Conservation (phyloP, 1,284 basidiomycete genomes). For the Cutaneotrichosporon curvatum region DNA sequence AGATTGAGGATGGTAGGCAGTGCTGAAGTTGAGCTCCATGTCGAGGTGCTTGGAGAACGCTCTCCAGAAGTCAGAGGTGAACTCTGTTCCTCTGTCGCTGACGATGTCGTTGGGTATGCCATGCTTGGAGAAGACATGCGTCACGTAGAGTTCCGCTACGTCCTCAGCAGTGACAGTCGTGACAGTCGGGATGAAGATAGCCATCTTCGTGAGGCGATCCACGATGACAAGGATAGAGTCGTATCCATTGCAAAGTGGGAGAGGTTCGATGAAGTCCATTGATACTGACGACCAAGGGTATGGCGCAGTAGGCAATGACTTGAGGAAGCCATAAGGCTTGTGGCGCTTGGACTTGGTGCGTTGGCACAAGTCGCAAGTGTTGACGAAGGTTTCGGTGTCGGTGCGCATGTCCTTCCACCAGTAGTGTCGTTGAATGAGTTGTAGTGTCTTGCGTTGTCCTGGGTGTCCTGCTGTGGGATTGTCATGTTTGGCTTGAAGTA, state of each 20-base stretch:
- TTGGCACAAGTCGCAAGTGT: conserved; percentile 46
- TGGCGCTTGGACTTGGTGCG: conserved; percentile 42
- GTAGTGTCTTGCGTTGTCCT: conserved; percentile 44
- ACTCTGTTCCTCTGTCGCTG: neutral
- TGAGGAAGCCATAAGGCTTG: conserved; percentile 39
- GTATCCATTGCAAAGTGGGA: conserved; percentile 32
- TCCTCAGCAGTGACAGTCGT: neutral
- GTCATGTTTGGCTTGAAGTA: conserved; percentile 29
- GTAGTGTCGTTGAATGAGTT: conserved; percentile 25
- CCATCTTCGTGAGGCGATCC: conserved; percentile 47
- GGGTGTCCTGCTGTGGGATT: conserved; percentile 44
- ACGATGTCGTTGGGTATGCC: neutral
- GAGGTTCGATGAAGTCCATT: conserved; percentile 50
- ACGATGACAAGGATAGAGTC: conserved; percentile 47
- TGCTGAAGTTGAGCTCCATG: conserved; percentile 18
- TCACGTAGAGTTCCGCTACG: neutral
- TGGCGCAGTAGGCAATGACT: conserved; percentile 44
- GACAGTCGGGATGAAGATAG: conserved; percentile 41
- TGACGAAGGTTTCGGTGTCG: conserved; percentile 25
- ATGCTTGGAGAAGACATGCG: neutral
- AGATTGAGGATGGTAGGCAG: conserved; percentile 48
- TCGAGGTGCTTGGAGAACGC: conserved; percentile 4
- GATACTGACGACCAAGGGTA: conserved; percentile 32
- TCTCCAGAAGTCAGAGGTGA: neutral
- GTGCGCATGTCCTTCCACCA: conserved; percentile 24